These are phyloP conservation scores for Cucumis cinereus DNA, from an alignment of 306 rosid genomes.

Conservation along the genomic window DNA sequence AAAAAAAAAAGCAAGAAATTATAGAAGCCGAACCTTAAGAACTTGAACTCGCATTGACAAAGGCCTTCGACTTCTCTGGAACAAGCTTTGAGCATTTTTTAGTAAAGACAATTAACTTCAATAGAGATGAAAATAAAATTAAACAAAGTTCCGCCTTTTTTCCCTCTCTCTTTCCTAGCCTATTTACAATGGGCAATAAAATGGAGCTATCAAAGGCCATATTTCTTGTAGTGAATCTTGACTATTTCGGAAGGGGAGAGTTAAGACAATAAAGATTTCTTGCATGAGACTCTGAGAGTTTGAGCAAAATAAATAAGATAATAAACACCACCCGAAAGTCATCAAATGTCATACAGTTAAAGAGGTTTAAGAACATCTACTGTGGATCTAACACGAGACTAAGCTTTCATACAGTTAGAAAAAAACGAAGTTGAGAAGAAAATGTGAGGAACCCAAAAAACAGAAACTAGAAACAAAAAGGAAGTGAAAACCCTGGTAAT, in stretches of 20 bases:
- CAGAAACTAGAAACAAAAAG: background rate
- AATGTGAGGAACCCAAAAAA: background rate
- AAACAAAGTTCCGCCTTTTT: no score
- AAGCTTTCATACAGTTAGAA: background rate
- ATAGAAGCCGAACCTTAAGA: no score
- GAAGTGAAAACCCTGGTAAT: background rate
- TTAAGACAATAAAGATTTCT: slow-evolving; percentile 42
- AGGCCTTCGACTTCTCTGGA: no score
- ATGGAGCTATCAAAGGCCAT: no score
- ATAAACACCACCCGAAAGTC: background rate
- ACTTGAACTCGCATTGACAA: no score
- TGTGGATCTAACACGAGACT: background rate
- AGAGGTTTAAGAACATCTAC: background rate
- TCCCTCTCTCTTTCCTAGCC: no score
- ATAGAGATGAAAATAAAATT: no score
- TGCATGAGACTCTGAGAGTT: background rate
- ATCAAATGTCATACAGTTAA: background rate
- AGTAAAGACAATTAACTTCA: no score
- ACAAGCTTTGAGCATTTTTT: no score
- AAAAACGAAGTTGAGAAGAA: background rate
- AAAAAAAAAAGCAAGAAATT: no score
- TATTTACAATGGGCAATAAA: no score
- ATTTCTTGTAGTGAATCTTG: slow-evolving; percentile 24
- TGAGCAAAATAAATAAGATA: background rate
- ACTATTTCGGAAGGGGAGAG: background rate